These are phyloP conservation scores for Immersiporthe knoxdaviesiana DNA, from an alignment of 2,329 filamentous ascomycete genomes.

Conservation along the genomic window DNA sequence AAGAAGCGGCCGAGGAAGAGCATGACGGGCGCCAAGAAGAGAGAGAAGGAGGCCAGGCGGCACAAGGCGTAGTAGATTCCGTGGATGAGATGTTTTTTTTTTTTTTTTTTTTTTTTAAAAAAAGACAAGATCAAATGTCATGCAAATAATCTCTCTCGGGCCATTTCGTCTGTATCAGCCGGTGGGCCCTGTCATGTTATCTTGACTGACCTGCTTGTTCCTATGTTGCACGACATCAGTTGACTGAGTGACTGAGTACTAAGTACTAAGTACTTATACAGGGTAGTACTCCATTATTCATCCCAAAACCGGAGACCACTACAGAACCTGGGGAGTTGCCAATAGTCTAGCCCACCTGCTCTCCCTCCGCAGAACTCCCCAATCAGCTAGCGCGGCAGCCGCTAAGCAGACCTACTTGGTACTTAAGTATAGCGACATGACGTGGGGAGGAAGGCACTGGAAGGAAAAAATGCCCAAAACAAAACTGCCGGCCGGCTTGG, in stretches of 20 bases:
- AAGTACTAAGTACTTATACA: no score
- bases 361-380: not conserved
- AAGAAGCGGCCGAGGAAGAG: constrained; percentile 66
- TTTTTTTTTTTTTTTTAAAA: no score
- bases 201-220: not conserved
- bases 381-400: not conserved
- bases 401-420: not conserved
- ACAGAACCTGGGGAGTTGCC: not conserved
- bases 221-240: not conserved
- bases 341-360: not conserved
- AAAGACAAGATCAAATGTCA: no score
- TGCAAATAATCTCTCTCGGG: no score
- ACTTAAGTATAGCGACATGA: constrained; percentile 9
- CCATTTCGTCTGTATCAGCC: not conserved
- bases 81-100: not conserved
- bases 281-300: no score
- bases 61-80: not conserved
- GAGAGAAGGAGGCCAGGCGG: constrained; percentile 26
- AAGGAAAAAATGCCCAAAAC: not conserved
- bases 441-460: no score
- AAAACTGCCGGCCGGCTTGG: not conserved
- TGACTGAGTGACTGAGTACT: no score
- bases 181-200: no score
- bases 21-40: constrained; percentile 55
- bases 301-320: not conserved